Evolutionary conservation across 805 yeast species (phyloP), one percentile per base, ranked within the genome.

Genomic region (Candida koratica): DNA sequence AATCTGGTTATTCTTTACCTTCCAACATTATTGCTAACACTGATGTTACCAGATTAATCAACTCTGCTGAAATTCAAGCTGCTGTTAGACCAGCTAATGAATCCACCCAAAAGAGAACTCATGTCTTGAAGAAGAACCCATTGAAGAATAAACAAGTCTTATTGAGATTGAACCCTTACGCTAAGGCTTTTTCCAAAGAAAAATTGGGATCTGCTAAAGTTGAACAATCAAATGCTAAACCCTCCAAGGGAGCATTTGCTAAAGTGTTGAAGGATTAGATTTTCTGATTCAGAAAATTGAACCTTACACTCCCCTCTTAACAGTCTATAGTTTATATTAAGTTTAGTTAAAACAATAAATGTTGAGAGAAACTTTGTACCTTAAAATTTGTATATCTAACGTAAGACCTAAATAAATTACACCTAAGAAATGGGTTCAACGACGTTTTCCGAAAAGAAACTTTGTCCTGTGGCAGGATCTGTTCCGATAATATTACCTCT

Each of bases 141-240:
- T 65, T 67, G 51, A 90, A 87, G 93, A 93, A 93, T 97, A 89
- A 87, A 82, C 95, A 87, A 77, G 90, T 89, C 62, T 74, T 88
- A 69, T 81, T 88, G 71, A 87, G 97, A 80, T 84, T 93, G 72
- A 93, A 93, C 96, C 99, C 99, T 56, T 93, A 93, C 82, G 97
- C 98, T 61, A 87, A 86, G 84, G 95, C 90, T 59, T 90, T 81
- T 76, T 64, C 95, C 60, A 88, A 84, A 70, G 81, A 87, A 77
- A 86, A 86, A 75, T 75, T 82, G 56, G 96, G 94, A 62, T 80
- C 89, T 55, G 72, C 71, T 65, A 85, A 85, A 81, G 83, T 69
- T 66, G 80, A 72, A 55, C 68, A 71, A 69, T 44, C 77, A 53
- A 64, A 72, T 61, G 73, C 75, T 57, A 71, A 69, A 64, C 82